Evolutionary conservation across 108 stramenopile genomes (phyloP).

Genomic region (Cyclotella distinguenda): DNA sequence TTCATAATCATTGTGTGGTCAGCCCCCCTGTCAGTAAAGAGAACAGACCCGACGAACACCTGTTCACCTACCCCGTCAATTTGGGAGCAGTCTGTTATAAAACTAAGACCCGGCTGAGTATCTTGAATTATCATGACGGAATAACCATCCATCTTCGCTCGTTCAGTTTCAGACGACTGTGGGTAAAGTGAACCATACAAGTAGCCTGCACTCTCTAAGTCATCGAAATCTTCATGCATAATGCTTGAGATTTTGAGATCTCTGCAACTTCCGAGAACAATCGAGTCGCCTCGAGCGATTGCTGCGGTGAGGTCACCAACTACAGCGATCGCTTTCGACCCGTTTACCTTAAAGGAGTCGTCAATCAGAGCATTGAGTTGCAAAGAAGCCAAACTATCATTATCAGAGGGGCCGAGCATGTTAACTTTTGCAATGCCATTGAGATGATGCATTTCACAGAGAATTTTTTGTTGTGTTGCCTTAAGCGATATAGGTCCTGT

Average conservation of each 20-base stretch:
- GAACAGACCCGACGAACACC: slow-evolving; percentile 24
- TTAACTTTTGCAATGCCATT: slow-evolving; percentile 42
- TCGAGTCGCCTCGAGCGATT: slow-evolving; percentile 21
- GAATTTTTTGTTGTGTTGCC: slow-evolving; percentile 28
- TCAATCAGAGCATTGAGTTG: slow-evolving; percentile 23
- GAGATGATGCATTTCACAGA: slow-evolving; percentile 36
- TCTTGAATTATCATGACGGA: slow-evolving; percentile 14
- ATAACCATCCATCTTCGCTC: slow-evolving; percentile 16
- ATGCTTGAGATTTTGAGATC: slow-evolving; percentile 12
- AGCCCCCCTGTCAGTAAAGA: slow-evolving; percentile 14
- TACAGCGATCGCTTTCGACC: slow-evolving; percentile 24
- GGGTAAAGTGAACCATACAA: slow-evolving; percentile 21
- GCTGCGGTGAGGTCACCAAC: slow-evolving; percentile 33
- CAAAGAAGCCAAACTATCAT: slow-evolving; percentile 14
- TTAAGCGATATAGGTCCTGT: slow-evolving; percentile 39
- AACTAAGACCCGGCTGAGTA: not conserved
- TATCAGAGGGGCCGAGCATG: slow-evolving; percentile 29
- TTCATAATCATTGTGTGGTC: slow-evolving; percentile 40
- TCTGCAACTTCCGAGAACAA: slow-evolving; percentile 20
- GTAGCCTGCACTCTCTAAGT: slow-evolving; percentile 23
- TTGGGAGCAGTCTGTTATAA: slow-evolving; percentile 23
- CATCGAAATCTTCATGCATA: slow-evolving; percentile 13
- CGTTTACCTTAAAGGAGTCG: slow-evolving; percentile 25
- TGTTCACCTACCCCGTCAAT: slow-evolving; percentile 9
- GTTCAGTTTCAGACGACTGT: slow-evolving; percentile 14